Evolutionary conservation across 441 rosid species (phyloP).

Genomic region (Erysimum pusillum): DNA sequence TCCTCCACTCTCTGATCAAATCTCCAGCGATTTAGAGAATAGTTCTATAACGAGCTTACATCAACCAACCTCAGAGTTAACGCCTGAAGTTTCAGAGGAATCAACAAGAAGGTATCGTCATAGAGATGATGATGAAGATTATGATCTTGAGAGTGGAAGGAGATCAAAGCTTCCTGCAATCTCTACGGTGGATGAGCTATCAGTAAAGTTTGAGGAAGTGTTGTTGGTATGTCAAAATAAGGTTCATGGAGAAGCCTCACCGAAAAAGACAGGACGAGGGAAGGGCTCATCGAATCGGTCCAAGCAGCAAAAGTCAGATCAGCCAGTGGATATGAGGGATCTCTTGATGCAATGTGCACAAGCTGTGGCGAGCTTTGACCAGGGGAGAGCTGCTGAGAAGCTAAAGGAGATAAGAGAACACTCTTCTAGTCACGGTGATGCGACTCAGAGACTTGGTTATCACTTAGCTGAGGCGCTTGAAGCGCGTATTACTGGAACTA

Average conservation of each 20-base stretch:
- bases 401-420: slow-evolving; percentile 76
- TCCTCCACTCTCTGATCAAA: slow-evolving; percentile 37
- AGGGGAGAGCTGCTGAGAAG: slow-evolving; percentile 64
- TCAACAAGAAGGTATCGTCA: slow-evolving; percentile 59
- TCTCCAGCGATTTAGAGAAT: slow-evolving; percentile 15
- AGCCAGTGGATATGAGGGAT: slow-evolving; percentile 73
- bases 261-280: slow-evolving; percentile 7
- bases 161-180: slow-evolving; percentile 71
- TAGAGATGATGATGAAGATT: slow-evolving; percentile 55
- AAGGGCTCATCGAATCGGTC: slow-evolving; percentile 29
- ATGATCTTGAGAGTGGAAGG: slow-evolving; percentile 56
- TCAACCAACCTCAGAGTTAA: slow-evolving; percentile 36
- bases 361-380: slow-evolving; percentile 75
- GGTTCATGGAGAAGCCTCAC: slow-evolving; percentile 16
- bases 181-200: slow-evolving; percentile 58
- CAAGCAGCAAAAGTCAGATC: slow-evolving; percentile 46
- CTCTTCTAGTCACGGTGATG: slow-evolving; percentile 72
- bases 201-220: slow-evolving; percentile 67
- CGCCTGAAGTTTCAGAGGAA: slow-evolving; percentile 41
- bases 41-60: slow-evolving; percentile 35
- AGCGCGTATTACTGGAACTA: slow-evolving; percentile 73
- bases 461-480: slow-evolving; percentile 81
- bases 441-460: slow-evolving; percentile 75
- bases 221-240: slow-evolving; percentile 60
- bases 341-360: slow-evolving; percentile 83